These are phyloP conservation scores for Annulohypoxylon nitens DNA, from an alignment of 495 filamentous ascomycete species.

Conservation along the genomic window DNA sequence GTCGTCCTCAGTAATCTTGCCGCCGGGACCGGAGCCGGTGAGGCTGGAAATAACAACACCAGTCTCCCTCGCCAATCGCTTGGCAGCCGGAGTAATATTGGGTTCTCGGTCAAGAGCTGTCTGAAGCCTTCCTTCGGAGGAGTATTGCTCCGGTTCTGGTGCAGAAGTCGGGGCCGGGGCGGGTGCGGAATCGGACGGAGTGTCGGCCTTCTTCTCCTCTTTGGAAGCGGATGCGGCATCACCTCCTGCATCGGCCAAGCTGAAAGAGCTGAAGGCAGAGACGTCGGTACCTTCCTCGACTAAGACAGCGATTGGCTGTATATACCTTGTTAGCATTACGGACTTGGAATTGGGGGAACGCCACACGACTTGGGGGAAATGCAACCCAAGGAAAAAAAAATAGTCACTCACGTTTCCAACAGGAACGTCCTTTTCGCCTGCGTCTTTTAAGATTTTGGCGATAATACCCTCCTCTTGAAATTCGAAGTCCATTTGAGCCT, in stretches of 20 bases:
- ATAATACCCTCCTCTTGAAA: conserved; percentile 98
- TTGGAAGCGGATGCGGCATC: conserved; percentile 74
- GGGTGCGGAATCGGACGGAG: conserved; percentile 69
- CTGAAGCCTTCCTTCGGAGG: conserved; percentile 81
- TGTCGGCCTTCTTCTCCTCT: conserved; percentile 67
- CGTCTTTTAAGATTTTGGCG: conserved; percentile 94
- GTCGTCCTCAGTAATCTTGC: conserved; percentile 91
- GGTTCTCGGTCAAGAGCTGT: conserved; percentile 84
- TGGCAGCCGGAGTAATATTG: conserved; percentile 77
- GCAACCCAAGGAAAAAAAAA: neutral
- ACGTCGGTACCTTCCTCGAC: conserved; percentile 92
- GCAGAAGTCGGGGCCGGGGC: conserved; percentile 71
- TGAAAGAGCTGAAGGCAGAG: conserved; percentile 88
- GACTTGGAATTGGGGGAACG: conserved; percentile 42
- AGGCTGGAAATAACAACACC: conserved; percentile 81
- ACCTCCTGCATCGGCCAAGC: conserved; percentile 89
- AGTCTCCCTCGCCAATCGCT: conserved; percentile 86
- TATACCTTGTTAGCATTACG: conserved; percentile 55
- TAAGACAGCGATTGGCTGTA: conserved; percentile 93
- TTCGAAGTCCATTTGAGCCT: conserved; percentile 99
- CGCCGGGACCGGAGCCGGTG: conserved; percentile 89
- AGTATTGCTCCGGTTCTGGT: conserved; percentile 75
- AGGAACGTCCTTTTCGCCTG: conserved; percentile 92
- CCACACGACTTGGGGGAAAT: neutral
- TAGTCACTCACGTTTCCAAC: conserved; percentile 87